These are phyloP conservation scores for Poteriospumella lacustris DNA, from an alignment of 108 stramenopile species.

Conservation along the genomic window DNA sequence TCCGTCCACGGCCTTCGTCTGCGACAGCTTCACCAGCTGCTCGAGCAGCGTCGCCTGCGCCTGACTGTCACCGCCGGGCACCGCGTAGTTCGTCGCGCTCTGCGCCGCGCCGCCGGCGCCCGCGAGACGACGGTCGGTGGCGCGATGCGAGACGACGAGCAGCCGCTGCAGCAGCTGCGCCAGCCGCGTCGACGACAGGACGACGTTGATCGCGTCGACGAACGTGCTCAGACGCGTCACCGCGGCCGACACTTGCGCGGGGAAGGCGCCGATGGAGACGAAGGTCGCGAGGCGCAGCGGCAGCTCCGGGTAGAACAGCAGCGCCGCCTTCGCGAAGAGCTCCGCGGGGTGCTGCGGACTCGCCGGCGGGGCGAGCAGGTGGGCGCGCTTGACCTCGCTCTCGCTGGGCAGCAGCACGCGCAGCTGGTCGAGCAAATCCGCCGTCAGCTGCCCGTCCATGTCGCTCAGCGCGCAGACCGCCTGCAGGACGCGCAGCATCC, in stretches of 20 bases:
- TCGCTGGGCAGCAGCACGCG: background rate
- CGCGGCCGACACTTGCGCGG: background rate
- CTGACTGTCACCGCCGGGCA: background rate
- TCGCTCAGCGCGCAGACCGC: background rate
- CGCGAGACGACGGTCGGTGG: background rate
- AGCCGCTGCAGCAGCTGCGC: background rate
- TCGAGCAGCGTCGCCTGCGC: background rate
- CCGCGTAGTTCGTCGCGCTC: background rate
- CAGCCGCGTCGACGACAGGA: background rate
- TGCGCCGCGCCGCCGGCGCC: too few species aligned
- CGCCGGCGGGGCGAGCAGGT: background rate
- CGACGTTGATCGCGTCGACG: background rate
- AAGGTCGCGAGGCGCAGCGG: background rate
- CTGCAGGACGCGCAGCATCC: background rate
- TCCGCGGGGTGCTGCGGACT: slow-evolving; percentile 5
- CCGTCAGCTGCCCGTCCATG: background rate
- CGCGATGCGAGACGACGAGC: background rate
- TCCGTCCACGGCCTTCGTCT: slow-evolving; percentile 4
- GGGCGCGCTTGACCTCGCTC: background rate
- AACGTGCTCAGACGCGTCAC: background rate
- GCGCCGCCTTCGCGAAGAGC: background rate
- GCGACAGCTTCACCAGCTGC: background rate
- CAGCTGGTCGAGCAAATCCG: background rate
- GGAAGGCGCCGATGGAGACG: background rate
- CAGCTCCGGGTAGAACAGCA: slow-evolving; percentile 2